Percentiles rank a stretch among this genome's conserved stretches.
phyloP scores from a whole-genome alignment of 2,329 filamentous ascomycete genomes.

The Cadophora malorum region DNA sequence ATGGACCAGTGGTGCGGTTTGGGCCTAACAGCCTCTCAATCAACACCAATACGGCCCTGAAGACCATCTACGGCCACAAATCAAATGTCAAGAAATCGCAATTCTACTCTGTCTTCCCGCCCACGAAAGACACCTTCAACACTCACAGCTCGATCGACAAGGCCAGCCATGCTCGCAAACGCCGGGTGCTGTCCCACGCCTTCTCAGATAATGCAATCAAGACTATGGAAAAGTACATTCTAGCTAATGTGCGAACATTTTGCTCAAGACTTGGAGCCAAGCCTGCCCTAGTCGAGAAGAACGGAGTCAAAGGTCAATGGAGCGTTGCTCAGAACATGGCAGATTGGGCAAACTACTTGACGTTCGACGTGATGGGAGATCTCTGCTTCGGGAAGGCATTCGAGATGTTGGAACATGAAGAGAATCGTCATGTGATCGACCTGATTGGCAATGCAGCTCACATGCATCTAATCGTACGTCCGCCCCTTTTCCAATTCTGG shows the following conservation, averaged over 20 bases:
- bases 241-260: conserved; percentile 57
- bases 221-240: conserved; percentile 44
- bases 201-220: conserved; percentile 53
- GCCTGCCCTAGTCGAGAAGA: conserved; percentile 42
- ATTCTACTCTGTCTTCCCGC: conserved; percentile 77
- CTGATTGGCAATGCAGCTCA: conserved; percentile 72
- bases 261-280: conserved; percentile 57
- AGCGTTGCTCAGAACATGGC: conserved; percentile 65
- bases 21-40: conserved; percentile 80
- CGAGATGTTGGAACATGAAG: conserved; percentile 54
- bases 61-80: conserved; percentile 69
- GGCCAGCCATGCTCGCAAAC: conserved; percentile 71
- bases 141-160: conserved; percentile 77
- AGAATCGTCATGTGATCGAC: conserved; percentile 70
- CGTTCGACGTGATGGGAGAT: conserved; percentile 59
- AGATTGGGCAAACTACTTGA: conserved; percentile 50
- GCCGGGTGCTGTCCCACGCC: conserved; percentile 67
- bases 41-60: conserved; percentile 73
- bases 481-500: background rate
- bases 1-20: conserved; percentile 77
- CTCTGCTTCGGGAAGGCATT: conserved; percentile 58
- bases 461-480: conserved; percentile 66
- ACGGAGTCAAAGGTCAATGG: conserved; percentile 56
- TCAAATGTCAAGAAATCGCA: conserved; percentile 70
- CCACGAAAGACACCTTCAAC: conserved; percentile 68